A percentile compares a stretch with the other conserved stretches of the same genome.
phyloP scores from a whole-genome alignment of 768 basidiomycete species.

The Coprinopsis sp. region DNA sequence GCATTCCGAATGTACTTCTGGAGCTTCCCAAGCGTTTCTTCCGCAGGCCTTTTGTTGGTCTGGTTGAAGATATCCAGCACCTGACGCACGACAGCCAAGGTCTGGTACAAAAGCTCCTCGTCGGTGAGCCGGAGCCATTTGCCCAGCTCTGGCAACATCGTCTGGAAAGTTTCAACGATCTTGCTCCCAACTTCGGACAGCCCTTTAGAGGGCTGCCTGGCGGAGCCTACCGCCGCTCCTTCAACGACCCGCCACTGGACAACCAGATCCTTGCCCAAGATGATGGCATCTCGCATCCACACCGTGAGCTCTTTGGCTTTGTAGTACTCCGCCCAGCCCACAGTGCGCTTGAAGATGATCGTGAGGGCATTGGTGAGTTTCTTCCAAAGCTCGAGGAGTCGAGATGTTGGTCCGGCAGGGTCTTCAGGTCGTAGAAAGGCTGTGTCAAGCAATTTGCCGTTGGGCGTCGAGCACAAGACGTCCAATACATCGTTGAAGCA shows the following conservation, averaged over 20 bases:
- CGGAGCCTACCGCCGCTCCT: constrained; percentile 43
- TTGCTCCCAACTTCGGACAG: constrained; percentile 58
- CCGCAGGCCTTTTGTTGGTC: constrained; percentile 49
- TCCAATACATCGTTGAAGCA: constrained; percentile 93
- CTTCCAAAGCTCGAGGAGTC: constrained; percentile 72
- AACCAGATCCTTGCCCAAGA: constrained; percentile 85
- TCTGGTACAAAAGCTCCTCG: constrained; percentile 85
- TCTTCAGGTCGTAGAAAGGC: constrained; percentile 45
- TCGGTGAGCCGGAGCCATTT: constrained; percentile 93
- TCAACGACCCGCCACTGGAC: constrained; percentile 80
- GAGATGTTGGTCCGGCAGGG: constrained; percentile 41
- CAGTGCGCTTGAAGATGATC: constrained; percentile 81
- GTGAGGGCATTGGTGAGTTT: constrained; percentile 76
- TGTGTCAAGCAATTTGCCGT: constrained; percentile 61
- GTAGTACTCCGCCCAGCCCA: constrained; percentile 76
- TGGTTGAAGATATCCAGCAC: constrained; percentile 75
- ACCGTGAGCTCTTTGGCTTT: constrained; percentile 81
- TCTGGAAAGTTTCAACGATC: constrained; percentile 77
- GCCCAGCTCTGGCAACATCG: constrained; percentile 71
- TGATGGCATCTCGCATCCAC: constrained; percentile 98
- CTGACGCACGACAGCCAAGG: constrained; percentile 76
- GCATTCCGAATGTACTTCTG: constrained; percentile 59
- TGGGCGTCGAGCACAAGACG: constrained; percentile 68
- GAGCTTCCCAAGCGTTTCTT: constrained; percentile 59
- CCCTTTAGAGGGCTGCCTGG: constrained; percentile 26